Base-by-base conservation (phyloP, 495 filamentous ascomycete genomes). In the Lasiosphaeris hirsuta region DNA sequence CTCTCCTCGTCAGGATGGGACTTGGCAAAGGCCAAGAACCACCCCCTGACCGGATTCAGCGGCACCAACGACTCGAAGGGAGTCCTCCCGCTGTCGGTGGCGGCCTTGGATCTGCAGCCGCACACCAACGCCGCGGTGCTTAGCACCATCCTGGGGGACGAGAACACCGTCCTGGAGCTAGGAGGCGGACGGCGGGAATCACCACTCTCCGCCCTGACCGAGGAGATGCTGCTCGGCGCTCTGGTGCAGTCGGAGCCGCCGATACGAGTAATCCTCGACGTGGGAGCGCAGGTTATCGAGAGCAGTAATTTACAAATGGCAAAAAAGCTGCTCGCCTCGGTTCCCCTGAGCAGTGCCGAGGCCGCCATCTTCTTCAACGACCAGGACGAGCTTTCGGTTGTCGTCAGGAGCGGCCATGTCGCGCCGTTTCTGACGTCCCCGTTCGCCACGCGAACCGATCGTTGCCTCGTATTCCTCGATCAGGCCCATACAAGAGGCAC, bases 401-500 rank as follows among this genome's bases (percentile, higher is more conserved):
- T 30, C 23, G 2, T 30, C 23, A 2, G 23, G 5, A 30, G 5
- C 5, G 23, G 23, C 5, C 2, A 30, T 30, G 5, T 30, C 23
- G 23, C 5, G 5, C 23, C 23, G 23, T 2, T 30, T 30, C 23
- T 5, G 5, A 30, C 23, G 23, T 30, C 23, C 23, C 23, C 23
- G 23, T 92, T 82, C 63, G 62, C 73, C 0, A 71, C 78, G 8
- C 79, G 86, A 10, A 72, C 90, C 30, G 83, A 81, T 10, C 58
- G 67, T 0, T 92, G 87, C 59, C 70, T 89, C 0, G 81, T 92
- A 0, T 92, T 86, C 62, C 74, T 92, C 1, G 89, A 92, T 47
- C 83, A 94, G 59, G 81, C 81, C 0, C 90, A 94, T 59, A 91
- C 90, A 0, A 70, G 90, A 60, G 90, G 90, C 0, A 88, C 82